phyloP scores from a whole-genome alignment of 2,329 filamentous ascomycete genomes.

The Aspergillus fructus region DNA sequence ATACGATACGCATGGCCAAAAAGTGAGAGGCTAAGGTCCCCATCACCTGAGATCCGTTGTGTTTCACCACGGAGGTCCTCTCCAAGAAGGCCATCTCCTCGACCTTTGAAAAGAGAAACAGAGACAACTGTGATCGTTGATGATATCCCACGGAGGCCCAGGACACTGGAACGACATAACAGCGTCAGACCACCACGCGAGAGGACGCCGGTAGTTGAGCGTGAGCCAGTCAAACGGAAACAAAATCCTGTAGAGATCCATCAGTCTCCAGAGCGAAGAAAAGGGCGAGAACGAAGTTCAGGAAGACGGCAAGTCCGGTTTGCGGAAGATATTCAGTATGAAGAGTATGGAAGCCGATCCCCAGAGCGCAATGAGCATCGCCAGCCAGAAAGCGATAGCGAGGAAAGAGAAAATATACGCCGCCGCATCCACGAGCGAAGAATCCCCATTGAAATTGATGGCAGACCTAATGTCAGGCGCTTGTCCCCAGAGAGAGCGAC shows the following conservation, averaged over 20 bases:
- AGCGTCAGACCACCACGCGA: constrained; percentile 16
- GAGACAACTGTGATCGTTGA: neutral
- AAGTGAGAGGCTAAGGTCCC: neutral
- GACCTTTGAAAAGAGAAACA: neutral
- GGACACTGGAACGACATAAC: neutral
- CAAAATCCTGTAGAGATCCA: constrained; percentile 15
- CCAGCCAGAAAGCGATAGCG: constrained; percentile 1
- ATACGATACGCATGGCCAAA: constrained; percentile 1
- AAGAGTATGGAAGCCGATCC: constrained; percentile 6
- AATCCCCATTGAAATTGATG: neutral
- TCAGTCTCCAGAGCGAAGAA: constrained; percentile 8
- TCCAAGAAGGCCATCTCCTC: neutral
- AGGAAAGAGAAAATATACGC: neutral
- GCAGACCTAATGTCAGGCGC: neutral
- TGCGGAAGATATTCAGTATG: constrained; percentile 17
- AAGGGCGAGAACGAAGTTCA: constrained; percentile 5
- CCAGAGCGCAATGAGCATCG: neutral
- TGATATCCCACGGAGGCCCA: neutral
- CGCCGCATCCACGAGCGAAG: neutral
- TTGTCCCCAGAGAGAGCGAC: constrained; percentile 2
- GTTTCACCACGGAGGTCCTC: constrained; percentile 5
- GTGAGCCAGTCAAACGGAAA: constrained; percentile 14
- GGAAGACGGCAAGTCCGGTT: constrained; percentile 19
- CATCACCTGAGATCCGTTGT: constrained; percentile 7
- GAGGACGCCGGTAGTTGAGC: constrained; percentile 21